Conservation (phyloP, 2,329 filamentous ascomycete species). For the Acrocalymma vagum region DNA sequence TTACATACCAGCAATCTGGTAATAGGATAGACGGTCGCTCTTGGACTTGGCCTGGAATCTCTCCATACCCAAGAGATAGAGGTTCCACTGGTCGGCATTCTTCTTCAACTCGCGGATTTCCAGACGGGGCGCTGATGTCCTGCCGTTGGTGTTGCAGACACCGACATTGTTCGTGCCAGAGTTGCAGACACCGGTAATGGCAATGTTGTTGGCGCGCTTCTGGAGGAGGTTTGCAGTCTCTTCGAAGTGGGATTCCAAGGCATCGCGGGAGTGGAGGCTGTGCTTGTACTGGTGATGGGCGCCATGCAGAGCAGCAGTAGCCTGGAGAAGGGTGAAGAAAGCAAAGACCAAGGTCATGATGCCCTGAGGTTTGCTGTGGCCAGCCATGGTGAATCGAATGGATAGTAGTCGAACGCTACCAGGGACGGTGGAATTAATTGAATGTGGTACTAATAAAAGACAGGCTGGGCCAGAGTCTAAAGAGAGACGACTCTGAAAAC, state of each 20-base stretch:
- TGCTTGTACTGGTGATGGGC: slow-evolving; percentile 28
- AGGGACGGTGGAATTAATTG: no score
- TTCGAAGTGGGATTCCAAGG: slow-evolving; percentile 33
- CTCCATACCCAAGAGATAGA: slow-evolving; percentile 78
- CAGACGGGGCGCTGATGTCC: slow-evolving; percentile 56
- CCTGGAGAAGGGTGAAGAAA: slow-evolving; percentile 42
- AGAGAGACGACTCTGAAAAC: slow-evolving; percentile 15
- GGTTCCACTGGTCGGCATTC: slow-evolving; percentile 71
- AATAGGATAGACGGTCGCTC: slow-evolving; percentile 74
- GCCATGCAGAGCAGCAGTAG: slow-evolving; percentile 37
- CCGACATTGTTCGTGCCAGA: slow-evolving; percentile 29
- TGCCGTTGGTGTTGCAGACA: slow-evolving; percentile 31
- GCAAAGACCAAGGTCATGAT: slow-evolving; percentile 43
- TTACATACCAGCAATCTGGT: slow-evolving; percentile 74
- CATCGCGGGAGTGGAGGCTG: slow-evolving; percentile 25
- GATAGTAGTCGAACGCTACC: slow-evolving; percentile 6
- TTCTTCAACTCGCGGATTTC: slow-evolving; percentile 75
- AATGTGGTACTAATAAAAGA: slow-evolving; percentile 4
- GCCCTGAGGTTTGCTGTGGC: slow-evolving; percentile 44
- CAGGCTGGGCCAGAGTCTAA: slow-evolving; percentile 15
- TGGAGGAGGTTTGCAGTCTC: slow-evolving; percentile 28
- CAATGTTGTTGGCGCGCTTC: slow-evolving; percentile 31
- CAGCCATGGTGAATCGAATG: slow-evolving; percentile 34
- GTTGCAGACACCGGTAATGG: slow-evolving; percentile 40
- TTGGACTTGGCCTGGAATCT: slow-evolving; percentile 75